Percentiles rank a stretch among this genome's conserved stretches.
These are phyloP conservation scores for Apiospora saccharicola DNA, from an alignment of 2,329 filamentous ascomycete genomes.

Conservation along the genomic window DNA sequence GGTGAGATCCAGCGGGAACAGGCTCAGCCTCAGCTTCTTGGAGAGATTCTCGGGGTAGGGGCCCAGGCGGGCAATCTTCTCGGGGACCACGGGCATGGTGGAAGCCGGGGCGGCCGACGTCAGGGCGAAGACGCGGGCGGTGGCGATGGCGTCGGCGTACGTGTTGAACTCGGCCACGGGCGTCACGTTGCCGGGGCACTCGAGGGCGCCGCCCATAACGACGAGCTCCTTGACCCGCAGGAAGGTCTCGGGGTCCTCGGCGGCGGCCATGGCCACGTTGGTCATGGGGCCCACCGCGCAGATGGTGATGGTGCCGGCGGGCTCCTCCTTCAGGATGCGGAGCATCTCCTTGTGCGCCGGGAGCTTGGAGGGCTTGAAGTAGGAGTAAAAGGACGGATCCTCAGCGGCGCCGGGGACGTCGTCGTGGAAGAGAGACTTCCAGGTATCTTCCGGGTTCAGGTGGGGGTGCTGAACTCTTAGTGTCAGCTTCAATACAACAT, in stretches of 20 bases:
- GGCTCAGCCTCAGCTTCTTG: constrained; percentile 68
- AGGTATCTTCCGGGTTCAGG: constrained; percentile 75
- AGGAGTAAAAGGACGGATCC: constrained; percentile 55
- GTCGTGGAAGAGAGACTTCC: constrained; percentile 72
- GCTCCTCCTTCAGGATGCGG: constrained; percentile 82
- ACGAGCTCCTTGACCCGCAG: constrained; percentile 88
- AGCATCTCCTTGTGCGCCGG: constrained; percentile 88
- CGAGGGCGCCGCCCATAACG: constrained; percentile 91
- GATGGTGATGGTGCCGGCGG: constrained; percentile 85
- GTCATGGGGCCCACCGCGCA: constrained; percentile 90
- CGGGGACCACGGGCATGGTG: constrained; percentile 78
- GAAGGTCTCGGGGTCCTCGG: constrained; percentile 88
- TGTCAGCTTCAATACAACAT: constrained; percentile 24
- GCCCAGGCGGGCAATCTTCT: constrained; percentile 57
- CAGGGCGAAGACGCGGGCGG: constrained; percentile 78
- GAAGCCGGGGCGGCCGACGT: constrained; percentile 76
- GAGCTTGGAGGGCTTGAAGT: constrained; percentile 79
- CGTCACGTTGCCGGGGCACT: constrained; percentile 80
- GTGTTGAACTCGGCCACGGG: constrained; percentile 95
- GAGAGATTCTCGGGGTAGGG: constrained; percentile 71
- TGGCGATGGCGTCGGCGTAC: constrained; percentile 83
- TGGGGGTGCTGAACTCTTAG: constrained; percentile 67
- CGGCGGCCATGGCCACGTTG: constrained; percentile 89
- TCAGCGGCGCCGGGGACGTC: constrained; percentile 41
- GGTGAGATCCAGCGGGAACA: constrained; percentile 82